Evolutionary conservation across 495 filamentous ascomycete genomes (phyloP), one percentile per base, ranked within the genome.

Genomic region (Aspergillus panamensis): DNA sequence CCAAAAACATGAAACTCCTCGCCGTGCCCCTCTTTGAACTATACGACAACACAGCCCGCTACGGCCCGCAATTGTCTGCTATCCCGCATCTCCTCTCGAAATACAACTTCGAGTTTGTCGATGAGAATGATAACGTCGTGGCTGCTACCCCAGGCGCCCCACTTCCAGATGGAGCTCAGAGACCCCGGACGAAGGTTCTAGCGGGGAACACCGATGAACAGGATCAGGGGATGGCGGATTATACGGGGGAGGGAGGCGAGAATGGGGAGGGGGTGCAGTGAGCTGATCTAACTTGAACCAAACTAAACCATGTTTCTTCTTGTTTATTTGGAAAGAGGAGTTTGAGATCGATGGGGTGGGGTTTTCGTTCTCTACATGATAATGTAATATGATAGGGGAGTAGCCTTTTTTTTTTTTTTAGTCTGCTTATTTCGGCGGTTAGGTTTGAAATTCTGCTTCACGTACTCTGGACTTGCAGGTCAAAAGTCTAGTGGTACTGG

Each of bases 1-100:
- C 94, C 2, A 98, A 98, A 81, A 98, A 98, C 77, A 97, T 98
- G 94, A 98, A 98, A 71, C 83, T 98, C 7, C 85, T 98, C 21
- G 94, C 94, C 10, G 94, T 98, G 3, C 94, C 94, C 4, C 80
- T 98, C 0, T 98, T 97, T 73, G 94, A 98, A 74, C 82, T 98
- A 17, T 98, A 97, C 76, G 94, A 97, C 67, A 98, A 98, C 74
- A 96, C 90, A 1, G 88, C 86, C 3, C 79, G 94, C 58, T 98
- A 98, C 67, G 94, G 94, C 0, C 94, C 94, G 5, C 94, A 98
- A 70, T 84, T 98, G 4, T 95, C 91, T 0, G 93, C 94, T 3
- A 97, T 98, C 45, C 94, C 94, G 8, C 95, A 97, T 66, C 75
- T 96, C 1, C 83, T 98, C 13, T 95, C 90, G 55, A 80, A 92